phyloP scores from a whole-genome alignment of 2,329 filamentous ascomycete genomes.

The Aspergillus puulaauensis region DNA sequence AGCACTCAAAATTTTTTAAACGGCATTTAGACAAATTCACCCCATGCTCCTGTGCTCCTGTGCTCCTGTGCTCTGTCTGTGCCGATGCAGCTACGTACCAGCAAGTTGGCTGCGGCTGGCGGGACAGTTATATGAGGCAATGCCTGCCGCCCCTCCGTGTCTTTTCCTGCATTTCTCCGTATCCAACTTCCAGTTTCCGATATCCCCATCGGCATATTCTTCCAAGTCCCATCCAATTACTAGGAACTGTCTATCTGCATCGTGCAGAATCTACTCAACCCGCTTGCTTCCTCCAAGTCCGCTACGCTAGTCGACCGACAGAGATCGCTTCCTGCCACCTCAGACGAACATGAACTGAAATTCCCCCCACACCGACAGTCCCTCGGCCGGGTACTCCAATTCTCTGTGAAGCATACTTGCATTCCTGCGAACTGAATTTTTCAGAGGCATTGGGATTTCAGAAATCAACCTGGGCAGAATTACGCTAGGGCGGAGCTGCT shows the following conservation, averaged over 20 bases:
- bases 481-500: slow-evolving; percentile 2
- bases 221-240: background rate
- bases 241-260: no score
- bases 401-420: background rate
- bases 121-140: background rate
- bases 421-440: background rate
- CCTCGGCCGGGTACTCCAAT: background rate
- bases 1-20: no score
- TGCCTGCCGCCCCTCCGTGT: background rate
- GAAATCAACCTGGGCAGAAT: background rate
- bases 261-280: background rate
- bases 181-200: background rate
- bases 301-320: background rate
- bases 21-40: no score
- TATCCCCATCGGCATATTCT: background rate
- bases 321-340: background rate
- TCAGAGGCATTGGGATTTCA: background rate
- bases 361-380: background rate
- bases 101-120: background rate
- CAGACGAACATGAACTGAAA: slow-evolving; percentile 6
- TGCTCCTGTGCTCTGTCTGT: no score
- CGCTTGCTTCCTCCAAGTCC: background rate
- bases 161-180: background rate
- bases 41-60: no score
- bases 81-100: no score